These are phyloP conservation scores for Daedaleopsis nitida DNA, from an alignment of 768 basidiomycete species.

Conservation along the genomic window DNA sequence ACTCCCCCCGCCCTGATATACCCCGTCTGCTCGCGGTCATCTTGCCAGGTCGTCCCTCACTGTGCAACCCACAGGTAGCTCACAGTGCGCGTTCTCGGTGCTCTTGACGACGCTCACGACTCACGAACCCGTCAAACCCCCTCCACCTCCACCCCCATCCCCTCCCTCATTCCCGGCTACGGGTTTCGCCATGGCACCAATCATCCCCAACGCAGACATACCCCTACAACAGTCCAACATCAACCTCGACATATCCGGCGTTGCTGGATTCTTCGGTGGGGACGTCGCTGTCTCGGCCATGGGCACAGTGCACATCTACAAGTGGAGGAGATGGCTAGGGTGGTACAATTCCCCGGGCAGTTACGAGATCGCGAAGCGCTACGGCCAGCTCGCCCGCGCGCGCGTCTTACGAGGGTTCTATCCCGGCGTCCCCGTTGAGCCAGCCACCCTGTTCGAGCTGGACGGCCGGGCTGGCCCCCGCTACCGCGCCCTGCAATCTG, in stretches of 20 bases:
- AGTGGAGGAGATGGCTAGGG: conserved; percentile 7
- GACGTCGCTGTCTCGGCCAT: conserved; percentile 5
- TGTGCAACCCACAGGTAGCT: too few relatives aligned
- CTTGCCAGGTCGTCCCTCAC: too few relatives aligned
- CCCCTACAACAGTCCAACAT: neutral
- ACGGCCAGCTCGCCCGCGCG: neutral
- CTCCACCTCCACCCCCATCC: neutral
- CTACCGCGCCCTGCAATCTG: conserved; percentile 1
- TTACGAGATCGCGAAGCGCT: conserved; percentile 9
- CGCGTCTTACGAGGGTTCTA: conserved; percentile 1
- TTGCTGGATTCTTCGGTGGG: conserved; percentile 11
- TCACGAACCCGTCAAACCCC: neutral
- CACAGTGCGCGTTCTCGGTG: too few relatives aligned
- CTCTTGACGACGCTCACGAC: too few relatives aligned
- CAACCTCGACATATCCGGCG: conserved; percentile 11
- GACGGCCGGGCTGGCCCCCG: neutral
- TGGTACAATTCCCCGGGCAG: conserved; percentile 15
- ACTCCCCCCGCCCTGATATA: neutral
- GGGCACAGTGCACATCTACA: neutral
- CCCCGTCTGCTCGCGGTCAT: neutral
- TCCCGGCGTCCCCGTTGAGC: conserved; percentile 1
- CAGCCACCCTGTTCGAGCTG: conserved; percentile 2
- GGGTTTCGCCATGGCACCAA: neutral
- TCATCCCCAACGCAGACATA: neutral
- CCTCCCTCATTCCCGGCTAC: too few relatives aligned